A percentile compares a stretch with the other conserved stretches of the same genome.
These are phyloP conservation scores for Backusella circina DNA, from an alignment of 192 early-diverging fungal species.

Conservation along the genomic window DNA sequence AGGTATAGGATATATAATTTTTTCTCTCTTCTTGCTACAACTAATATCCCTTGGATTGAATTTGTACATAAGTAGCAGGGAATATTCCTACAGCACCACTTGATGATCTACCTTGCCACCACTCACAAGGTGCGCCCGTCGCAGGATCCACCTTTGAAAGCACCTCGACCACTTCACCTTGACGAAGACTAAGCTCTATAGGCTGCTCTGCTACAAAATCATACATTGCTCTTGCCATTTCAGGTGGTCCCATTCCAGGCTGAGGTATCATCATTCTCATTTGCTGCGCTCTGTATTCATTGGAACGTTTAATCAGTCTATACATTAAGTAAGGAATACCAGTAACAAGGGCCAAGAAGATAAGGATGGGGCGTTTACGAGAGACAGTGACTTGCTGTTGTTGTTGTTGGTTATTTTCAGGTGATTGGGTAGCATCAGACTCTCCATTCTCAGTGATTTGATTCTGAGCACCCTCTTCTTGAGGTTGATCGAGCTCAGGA, in stretches of 20 bases:
- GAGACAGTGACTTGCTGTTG: slow-evolving; percentile 33
- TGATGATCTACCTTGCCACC: slow-evolving; percentile 90
- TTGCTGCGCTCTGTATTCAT: slow-evolving; percentile 32
- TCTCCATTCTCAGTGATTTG: slow-evolving; percentile 52
- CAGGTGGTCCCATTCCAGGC: slow-evolving; percentile 51
- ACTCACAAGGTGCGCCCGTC: slow-evolving; percentile 71
- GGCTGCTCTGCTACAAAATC: slow-evolving; percentile 77
- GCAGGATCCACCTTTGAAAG: slow-evolving; percentile 75
- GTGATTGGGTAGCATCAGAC: slow-evolving; percentile 11
- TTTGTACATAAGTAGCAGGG: slow-evolving; percentile 86
- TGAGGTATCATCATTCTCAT: slow-evolving; percentile 11
- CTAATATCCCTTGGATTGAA: slow-evolving; percentile 63
- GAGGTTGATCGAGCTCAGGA: slow-evolving; percentile 45
- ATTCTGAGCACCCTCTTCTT: slow-evolving; percentile 45
- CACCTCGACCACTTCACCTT: slow-evolving; percentile 88
- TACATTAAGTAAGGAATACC: slow-evolving; percentile 92
- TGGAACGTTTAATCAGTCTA: slow-evolving; percentile 71
- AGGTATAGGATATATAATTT: neutral
- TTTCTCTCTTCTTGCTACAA: neutral
- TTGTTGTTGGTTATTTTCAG: slow-evolving; percentile 2
- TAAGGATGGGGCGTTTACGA: slow-evolving; percentile 62
- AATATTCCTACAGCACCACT: slow-evolving; percentile 84
- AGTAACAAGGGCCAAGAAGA: slow-evolving; percentile 83
- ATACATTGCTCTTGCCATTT: slow-evolving; percentile 87
- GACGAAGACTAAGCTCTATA: slow-evolving; percentile 76